These are phyloP conservation scores for Musa itinerans DNA, from an alignment of 176 grass and related monocot genomes.

Conservation along the genomic window DNA sequence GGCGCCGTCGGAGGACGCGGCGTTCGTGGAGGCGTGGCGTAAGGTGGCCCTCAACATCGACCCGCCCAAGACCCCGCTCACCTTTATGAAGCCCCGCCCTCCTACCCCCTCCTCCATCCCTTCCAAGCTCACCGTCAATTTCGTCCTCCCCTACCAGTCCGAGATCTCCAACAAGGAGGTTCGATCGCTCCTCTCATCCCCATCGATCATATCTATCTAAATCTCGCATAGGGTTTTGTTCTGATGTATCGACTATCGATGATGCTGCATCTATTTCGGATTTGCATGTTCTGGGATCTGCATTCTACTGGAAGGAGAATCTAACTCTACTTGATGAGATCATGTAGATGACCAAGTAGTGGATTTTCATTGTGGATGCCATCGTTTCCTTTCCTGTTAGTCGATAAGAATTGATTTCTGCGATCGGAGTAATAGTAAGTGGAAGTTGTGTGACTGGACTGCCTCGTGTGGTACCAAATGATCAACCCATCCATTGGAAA, in stretches of 20 bases:
- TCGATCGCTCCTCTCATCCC: not conserved
- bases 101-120: not conserved
- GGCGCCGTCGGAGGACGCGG: not conserved
- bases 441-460: too few relatives aligned
- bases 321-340: too few relatives aligned
- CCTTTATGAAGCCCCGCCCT: conserved; percentile 3
- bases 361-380: too few relatives aligned
- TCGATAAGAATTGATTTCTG: too few relatives aligned
- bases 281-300: too few relatives aligned
- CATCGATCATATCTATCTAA: not conserved
- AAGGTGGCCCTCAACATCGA: conserved; percentile 8
- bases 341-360: too few relatives aligned
- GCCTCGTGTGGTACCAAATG: not conserved
- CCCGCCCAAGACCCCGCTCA: not conserved
- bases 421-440: too few relatives aligned
- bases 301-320: too few relatives aligned
- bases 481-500: not conserved
- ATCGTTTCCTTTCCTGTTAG: too few relatives aligned
- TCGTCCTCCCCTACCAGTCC: conserved; percentile 4
- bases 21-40: conserved; percentile 4
- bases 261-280: too few relatives aligned
- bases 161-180: conserved; percentile 10
- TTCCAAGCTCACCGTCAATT: conserved; percentile 7
- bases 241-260: too few relatives aligned
- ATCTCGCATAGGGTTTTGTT: not conserved